A percentile compares a stretch with the other conserved stretches of the same genome.
Evolutionary conservation across 164 flowering plant species (phyloP).

Genomic region (Aristolochia fimbriata): DNA sequence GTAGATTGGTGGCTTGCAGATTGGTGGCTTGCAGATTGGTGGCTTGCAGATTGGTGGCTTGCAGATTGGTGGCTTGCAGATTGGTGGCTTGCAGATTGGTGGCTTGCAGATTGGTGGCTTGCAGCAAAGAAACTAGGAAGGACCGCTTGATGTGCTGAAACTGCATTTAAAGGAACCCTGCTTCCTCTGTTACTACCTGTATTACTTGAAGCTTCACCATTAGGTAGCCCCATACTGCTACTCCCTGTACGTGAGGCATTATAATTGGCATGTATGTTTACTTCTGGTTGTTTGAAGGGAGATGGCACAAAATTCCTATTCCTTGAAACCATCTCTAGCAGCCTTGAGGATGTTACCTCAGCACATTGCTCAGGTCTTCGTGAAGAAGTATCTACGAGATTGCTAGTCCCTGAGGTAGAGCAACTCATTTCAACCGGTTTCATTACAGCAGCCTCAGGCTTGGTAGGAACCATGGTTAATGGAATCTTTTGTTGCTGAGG

Average conservation of each 20-base stretch:
- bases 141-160: constrained; percentile 23
- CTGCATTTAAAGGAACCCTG: constrained; percentile 17
- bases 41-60: too few species aligned
- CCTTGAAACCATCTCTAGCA: constrained; percentile 26
- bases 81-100: too few species aligned
- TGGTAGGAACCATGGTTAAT: background rate
- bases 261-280: background rate
- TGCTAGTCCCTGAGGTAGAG: constrained; percentile 23
- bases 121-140: constrained; percentile 20
- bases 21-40: too few species aligned
- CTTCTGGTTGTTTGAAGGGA: constrained; percentile 29
- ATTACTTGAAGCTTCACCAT: constrained; percentile 25
- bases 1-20: constrained; percentile 15
- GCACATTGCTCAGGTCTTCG: constrained; percentile 23
- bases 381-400: constrained; percentile 14
- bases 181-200: constrained; percentile 13
- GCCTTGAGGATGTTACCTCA: constrained; percentile 24
- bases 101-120: constrained; percentile 15
- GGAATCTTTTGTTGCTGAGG: background rate
- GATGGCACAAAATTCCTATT: constrained; percentile 22
- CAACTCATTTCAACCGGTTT: constrained; percentile 38
- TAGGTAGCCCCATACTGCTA: constrained; percentile 21
- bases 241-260: background rate
- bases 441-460: constrained; percentile 19
- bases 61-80: too few species aligned